Percentiles rank a stretch among this genome's conserved stretches.
phyloP scores from a whole-genome alignment of 768 basidiomycete genomes.

The Leccinum broughii region DNA sequence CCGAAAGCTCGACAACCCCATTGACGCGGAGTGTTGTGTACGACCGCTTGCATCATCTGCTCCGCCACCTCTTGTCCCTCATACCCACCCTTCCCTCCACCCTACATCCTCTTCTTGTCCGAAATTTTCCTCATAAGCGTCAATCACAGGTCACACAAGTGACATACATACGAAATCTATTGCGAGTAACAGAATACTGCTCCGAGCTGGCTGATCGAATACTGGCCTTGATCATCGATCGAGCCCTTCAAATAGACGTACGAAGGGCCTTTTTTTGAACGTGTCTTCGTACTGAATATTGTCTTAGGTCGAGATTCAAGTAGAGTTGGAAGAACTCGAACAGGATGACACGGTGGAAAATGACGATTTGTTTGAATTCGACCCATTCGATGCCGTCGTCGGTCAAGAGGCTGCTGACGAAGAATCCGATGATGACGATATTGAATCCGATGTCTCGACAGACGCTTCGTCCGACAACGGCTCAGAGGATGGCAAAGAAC shows the following conservation, averaged over 20 bases:
- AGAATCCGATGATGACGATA: constrained; percentile 56
- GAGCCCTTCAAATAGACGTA: constrained; percentile 96
- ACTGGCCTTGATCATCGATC: constrained; percentile 83
- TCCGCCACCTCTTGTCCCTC: constrained; percentile 84
- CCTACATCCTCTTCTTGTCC: constrained; percentile 79
- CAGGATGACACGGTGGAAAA: constrained; percentile 55
- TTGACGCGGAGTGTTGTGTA: constrained; percentile 84
- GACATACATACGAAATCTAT: constrained; percentile 88
- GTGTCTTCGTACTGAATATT: background rate
- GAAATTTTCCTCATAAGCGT: constrained; percentile 91
- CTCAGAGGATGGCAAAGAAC: constrained; percentile 43
- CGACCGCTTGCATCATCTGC: constrained; percentile 80
- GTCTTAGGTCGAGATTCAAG: constrained; percentile 88
- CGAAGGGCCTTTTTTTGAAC: constrained; percentile 30
- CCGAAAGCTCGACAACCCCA: constrained; percentile 66
- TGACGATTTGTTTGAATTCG: constrained; percentile 67
- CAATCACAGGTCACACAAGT: constrained; percentile 77
- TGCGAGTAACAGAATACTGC: constrained; percentile 83
- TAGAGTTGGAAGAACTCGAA: constrained; percentile 91
- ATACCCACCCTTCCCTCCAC: constrained; percentile 91
- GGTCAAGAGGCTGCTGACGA: constrained; percentile 70
- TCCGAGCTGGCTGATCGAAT: constrained; percentile 84
- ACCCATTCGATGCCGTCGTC: constrained; percentile 82
- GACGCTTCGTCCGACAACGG: constrained; percentile 76
- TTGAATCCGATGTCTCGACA: constrained; percentile 54